A percentile compares a stretch with the other conserved stretches of the same genome.
These are phyloP conservation scores for Adansonia gregorii DNA, from an alignment of 441 rosid species.

Conservation along the genomic window DNA sequence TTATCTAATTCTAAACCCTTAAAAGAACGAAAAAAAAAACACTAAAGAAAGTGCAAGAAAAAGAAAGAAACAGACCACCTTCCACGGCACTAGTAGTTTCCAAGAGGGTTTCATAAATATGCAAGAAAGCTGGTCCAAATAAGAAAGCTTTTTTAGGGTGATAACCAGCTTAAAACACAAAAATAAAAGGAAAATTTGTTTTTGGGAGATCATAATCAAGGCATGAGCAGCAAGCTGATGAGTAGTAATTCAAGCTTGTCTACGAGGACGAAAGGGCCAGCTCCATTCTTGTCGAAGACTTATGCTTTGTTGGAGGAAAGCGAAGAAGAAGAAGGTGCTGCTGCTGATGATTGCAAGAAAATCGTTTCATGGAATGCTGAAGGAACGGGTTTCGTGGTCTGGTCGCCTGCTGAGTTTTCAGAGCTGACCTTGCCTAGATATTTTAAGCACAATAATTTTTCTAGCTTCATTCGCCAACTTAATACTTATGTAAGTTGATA, in stretches of 20 bases:
- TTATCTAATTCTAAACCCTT: not conserved
- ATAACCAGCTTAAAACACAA: not conserved
- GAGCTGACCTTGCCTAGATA: constrained; percentile 50
- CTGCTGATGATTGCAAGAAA: constrained; percentile 14
- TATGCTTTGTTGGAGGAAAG: constrained; percentile 56
- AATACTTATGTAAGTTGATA: constrained; percentile 45
- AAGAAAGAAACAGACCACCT: constrained; percentile 23
- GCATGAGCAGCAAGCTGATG: not conserved
- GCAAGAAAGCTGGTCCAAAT: constrained; percentile 12
- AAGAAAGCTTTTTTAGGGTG: constrained; percentile 1
- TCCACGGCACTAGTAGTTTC: constrained; percentile 37
- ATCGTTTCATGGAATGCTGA: constrained; percentile 58
- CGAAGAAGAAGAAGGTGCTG: not conserved
- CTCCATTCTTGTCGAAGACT: constrained; percentile 60
- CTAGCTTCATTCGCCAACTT: constrained; percentile 53
- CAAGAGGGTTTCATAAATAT: constrained; percentile 21
- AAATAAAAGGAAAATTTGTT: not conserved
- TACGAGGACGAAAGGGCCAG: constrained; percentile 41
- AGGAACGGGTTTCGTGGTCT: constrained; percentile 58
- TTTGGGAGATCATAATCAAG: not conserved
- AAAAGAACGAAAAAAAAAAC: not conserved
- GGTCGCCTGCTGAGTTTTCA: constrained; percentile 64
- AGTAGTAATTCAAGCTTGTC: constrained; percentile 20
- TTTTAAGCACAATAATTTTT: constrained; percentile 53
- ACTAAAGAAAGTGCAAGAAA: constrained; percentile 1